Evolutionary conservation across 2,329 filamentous ascomycete species (phyloP).

Genomic region (Trichoderma gracile): DNA sequence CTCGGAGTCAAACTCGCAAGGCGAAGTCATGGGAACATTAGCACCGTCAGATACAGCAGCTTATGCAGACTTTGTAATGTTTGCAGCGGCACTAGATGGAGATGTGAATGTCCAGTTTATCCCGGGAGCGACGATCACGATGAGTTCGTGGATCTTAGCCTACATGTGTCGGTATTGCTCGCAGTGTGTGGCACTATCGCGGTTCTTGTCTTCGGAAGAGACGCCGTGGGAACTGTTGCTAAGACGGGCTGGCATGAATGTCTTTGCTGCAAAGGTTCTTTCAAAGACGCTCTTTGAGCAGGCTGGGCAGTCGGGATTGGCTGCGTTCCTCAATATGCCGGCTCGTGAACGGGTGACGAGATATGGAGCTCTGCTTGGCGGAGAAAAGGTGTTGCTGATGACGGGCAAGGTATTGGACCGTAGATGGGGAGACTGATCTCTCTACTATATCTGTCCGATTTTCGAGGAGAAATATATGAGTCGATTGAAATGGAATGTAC

Average conservation of each 20-base stretch:
- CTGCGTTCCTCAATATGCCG: constrained; percentile 37
- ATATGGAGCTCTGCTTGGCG: constrained; percentile 36
- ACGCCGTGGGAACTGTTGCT: constrained; percentile 45
- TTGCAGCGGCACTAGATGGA: constrained; percentile 45
- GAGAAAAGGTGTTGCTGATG: constrained; percentile 30
- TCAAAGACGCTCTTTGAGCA: constrained; percentile 33
- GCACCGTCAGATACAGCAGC: constrained; percentile 46
- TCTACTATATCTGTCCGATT: background rate
- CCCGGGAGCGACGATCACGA: constrained; percentile 50
- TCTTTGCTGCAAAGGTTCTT: constrained; percentile 41
- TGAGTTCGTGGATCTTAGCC: constrained; percentile 57
- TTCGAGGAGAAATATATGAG: background rate
- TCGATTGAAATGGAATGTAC: background rate
- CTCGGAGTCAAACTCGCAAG: constrained; percentile 50
- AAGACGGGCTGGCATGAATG: constrained; percentile 41
- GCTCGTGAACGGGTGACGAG: constrained; percentile 30
- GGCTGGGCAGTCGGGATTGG: constrained; percentile 35
- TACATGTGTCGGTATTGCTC: constrained; percentile 50
- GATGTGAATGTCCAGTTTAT: constrained; percentile 48
- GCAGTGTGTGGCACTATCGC: constrained; percentile 34
- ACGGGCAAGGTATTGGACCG: constrained; percentile 10
- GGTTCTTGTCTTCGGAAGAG: constrained; percentile 43
- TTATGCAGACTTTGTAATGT: constrained; percentile 53
- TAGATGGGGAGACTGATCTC: constrained; percentile 8
- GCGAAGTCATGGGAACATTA: constrained; percentile 45